Conservation (phyloP, 1,139 yeast species). For the Geotrichum reessii region DNA sequence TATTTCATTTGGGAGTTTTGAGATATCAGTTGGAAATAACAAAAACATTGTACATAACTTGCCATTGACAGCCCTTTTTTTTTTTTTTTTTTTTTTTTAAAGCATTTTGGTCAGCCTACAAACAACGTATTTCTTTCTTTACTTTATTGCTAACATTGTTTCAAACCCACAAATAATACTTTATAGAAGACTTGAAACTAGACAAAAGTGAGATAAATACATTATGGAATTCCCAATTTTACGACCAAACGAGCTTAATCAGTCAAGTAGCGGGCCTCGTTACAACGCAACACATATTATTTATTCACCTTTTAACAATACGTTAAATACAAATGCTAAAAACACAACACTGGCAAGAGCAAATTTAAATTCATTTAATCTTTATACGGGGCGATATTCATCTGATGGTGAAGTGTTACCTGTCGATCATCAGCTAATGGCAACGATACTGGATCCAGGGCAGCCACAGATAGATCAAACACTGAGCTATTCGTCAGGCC, state of each 20-base stretch:
- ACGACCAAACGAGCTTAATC: background rate
- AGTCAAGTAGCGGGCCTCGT: background rate
- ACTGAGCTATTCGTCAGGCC: background rate
- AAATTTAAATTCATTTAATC: background rate
- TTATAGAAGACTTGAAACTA: background rate
- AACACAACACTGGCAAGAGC: background rate
- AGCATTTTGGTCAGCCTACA: no score
- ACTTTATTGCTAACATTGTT: no score
- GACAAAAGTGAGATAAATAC: background rate
- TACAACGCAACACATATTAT: background rate
- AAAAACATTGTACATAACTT: no score
- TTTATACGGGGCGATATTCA: slow-evolving; percentile 1
- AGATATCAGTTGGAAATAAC: no score
- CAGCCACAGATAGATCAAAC: background rate
- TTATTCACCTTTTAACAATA: background rate
- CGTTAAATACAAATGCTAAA: background rate
- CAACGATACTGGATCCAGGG: background rate
- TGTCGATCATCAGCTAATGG: background rate
- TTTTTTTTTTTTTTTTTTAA: no score
- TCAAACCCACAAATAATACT: background rate
- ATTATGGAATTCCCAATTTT: slow-evolving; percentile 8
- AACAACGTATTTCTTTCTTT: no score
- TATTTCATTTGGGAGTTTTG: no score
- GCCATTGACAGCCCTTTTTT: no score
- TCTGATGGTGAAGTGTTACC: slow-evolving; percentile 9